These are phyloP conservation scores for Salvia miltiorrhiza DNA, from an alignment of 257 asterid species.

Conservation along the genomic window DNA sequence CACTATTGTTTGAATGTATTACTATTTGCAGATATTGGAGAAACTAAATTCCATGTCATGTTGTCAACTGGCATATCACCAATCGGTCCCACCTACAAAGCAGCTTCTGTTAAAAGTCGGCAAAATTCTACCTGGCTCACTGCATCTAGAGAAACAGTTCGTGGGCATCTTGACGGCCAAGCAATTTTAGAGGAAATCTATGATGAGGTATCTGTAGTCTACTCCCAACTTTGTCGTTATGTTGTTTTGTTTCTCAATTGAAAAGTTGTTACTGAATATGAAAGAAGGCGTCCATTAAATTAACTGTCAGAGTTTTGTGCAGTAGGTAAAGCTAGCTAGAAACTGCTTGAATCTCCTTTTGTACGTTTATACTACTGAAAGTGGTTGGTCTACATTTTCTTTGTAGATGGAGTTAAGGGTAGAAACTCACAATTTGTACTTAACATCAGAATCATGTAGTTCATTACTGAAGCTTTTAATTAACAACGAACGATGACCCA, in stretches of 20 bases:
- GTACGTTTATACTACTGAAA: neutral
- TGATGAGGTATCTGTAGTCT: constrained; percentile 52
- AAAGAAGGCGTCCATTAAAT: neutral
- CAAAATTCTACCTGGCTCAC: constrained; percentile 57
- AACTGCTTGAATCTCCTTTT: neutral
- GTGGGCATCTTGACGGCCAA: constrained; percentile 65
- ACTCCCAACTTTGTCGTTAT: neutral
- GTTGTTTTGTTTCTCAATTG: neutral
- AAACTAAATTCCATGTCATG: constrained; percentile 65
- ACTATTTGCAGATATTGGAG: constrained; percentile 54
- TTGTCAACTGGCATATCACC: constrained; percentile 71
- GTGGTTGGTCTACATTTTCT: constrained; percentile 2
- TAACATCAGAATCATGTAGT: neutral
- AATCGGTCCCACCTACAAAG: constrained; percentile 61
- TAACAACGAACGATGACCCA: neutral
- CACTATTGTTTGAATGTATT: constrained; percentile 1
- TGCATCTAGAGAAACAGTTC: constrained; percentile 48
- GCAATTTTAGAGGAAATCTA: constrained; percentile 55
- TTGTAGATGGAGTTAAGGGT: neutral
- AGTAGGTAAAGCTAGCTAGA: constrained; percentile 6
- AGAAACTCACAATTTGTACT: constrained; percentile 1
- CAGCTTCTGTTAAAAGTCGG: constrained; percentile 53
- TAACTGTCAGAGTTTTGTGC: neutral
- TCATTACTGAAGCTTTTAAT: neutral
- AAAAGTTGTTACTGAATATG: neutral